Percentiles rank a stretch among this genome's conserved stretches.
Evolutionary conservation across 2,329 filamentous ascomycete genomes (phyloP).

Genomic region (Akanthomyces lecanii): DNA sequence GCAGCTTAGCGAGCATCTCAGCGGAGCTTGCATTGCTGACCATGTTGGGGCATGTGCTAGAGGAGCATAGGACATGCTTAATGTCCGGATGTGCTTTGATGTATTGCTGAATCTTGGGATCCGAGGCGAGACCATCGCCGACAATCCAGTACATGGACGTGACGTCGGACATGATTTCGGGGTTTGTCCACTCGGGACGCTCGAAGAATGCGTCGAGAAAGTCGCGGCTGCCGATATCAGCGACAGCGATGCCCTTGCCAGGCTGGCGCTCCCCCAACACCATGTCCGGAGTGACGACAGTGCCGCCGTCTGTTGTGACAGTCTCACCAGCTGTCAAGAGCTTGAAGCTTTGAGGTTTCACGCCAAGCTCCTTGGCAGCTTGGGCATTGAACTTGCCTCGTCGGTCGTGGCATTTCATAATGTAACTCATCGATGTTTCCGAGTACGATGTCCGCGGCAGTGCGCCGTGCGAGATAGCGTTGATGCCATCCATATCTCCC

Average conservation of each 20-base stretch:
- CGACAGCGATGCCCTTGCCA: slow-evolving; percentile 71
- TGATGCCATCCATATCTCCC: slow-evolving; percentile 15
- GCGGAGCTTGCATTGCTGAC: slow-evolving; percentile 66
- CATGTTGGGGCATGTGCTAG: slow-evolving; percentile 71
- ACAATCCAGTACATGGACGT: slow-evolving; percentile 76
- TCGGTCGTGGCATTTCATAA: slow-evolving; percentile 70
- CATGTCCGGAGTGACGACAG: slow-evolving; percentile 76
- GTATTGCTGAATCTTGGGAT: slow-evolving; percentile 59
- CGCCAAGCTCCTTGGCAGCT: slow-evolving; percentile 60
- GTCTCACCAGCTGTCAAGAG: slow-evolving; percentile 58
- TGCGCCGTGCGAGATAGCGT: slow-evolving; percentile 25
- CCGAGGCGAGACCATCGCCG: slow-evolving; percentile 58
- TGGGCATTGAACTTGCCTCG: slow-evolving; percentile 75
- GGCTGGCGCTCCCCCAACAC: slow-evolving; percentile 65
- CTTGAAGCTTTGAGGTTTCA: slow-evolving; percentile 55
- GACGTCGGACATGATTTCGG: slow-evolving; percentile 62
- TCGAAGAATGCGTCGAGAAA: slow-evolving; percentile 68
- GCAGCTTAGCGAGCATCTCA: slow-evolving; percentile 62
- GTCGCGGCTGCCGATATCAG: slow-evolving; percentile 69
- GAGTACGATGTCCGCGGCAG: slow-evolving; percentile 67
- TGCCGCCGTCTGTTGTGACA: slow-evolving; percentile 61
- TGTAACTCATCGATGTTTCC: slow-evolving; percentile 73
- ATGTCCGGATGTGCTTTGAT: slow-evolving; percentile 57
- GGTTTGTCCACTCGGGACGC: slow-evolving; percentile 67
- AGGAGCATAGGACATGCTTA: slow-evolving; percentile 73